Evolutionary conservation across 2,329 filamentous ascomycete genomes (phyloP).

Genomic region (Chalaropsis thielavioides): DNA sequence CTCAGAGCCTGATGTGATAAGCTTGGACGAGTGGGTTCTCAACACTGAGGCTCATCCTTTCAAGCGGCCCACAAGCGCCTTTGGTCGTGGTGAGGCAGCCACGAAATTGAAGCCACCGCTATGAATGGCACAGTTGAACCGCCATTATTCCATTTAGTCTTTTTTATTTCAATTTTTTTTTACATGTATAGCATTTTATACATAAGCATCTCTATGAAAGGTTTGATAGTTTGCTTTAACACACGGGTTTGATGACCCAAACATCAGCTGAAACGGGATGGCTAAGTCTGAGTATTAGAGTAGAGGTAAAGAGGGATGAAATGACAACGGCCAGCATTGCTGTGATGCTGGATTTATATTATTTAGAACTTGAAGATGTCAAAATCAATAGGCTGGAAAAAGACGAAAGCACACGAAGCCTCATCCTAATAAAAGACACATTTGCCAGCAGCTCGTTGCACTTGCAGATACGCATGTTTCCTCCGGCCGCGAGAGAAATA

Average conservation of each 20-base stretch:
- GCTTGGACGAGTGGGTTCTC: slow-evolving; percentile 53
- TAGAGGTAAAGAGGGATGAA: background rate
- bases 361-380: background rate
- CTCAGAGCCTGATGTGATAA: slow-evolving; percentile 48
- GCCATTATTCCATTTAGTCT: background rate
- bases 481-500: background rate
- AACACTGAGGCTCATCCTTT: slow-evolving; percentile 51
- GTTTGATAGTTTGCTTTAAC: background rate
- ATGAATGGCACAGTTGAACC: background rate
- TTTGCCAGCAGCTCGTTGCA: background rate
- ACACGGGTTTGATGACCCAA: no score
- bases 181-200: background rate
- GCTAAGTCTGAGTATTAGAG: background rate
- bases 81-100: slow-evolving; percentile 13
- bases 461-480: background rate
- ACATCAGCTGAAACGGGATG: background rate
- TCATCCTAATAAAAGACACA: background rate
- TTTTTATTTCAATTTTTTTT: no score
- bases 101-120: background rate
- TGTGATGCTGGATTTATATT: background rate
- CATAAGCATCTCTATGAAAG: background rate
- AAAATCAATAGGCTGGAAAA: background rate
- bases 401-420: background rate
- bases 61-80: slow-evolving; percentile 28
- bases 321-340: background rate